Base-by-base conservation (phyloP, 108 stramenopile genomes). In the Nitzschia palea region DNA sequence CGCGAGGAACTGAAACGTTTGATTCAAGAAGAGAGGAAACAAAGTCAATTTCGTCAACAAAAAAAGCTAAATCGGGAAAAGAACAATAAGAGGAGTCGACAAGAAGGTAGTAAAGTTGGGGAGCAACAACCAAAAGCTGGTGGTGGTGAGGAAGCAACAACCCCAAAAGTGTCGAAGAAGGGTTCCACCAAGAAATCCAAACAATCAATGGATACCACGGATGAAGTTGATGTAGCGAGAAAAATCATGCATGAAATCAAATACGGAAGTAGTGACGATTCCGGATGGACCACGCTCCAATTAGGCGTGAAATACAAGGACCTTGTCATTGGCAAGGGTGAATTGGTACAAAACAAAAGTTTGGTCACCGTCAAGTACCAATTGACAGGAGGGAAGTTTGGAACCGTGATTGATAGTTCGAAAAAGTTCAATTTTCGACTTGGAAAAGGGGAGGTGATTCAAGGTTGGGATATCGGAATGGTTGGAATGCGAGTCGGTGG, bases 401-500 rank as follows among this genome's bases (percentile, higher is more conserved):
- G 82, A 0, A 73, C 75, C 43, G 60, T 85, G 20, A 32, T 88
- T 4, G 86, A 88, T 61, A 57, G 74, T 4, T 72, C 71, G 47
- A 68, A 74, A 10, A 83, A 80, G 25, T 86, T 86, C 55, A 18
- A 54, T 31, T 88, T 88, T 66, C 76, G 76, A 22, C 4, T 85
- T 0, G 87, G 84, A 18, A 80, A 74, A 53, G 84, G 87, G 9
- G 87, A 88, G 71, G 87, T 88, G 3, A 81, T 88, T 20, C 47
- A 80, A 32, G 94, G 90, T 0, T 95, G 89, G 87, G 94, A 95
- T 60, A 69, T 91, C 18, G 86, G 87, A 15, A 31, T 91, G 23
- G 53, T 57, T 32, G 88, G 86, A 4, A 93, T 97, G 93, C 69
- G 60, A 53, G 84, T 86, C 8, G 94, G 96, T 55, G 96, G 95